These are phyloP conservation scores for Porcisia hertigi DNA, from an alignment of 208 protist species.

Conservation along the genomic window DNA sequence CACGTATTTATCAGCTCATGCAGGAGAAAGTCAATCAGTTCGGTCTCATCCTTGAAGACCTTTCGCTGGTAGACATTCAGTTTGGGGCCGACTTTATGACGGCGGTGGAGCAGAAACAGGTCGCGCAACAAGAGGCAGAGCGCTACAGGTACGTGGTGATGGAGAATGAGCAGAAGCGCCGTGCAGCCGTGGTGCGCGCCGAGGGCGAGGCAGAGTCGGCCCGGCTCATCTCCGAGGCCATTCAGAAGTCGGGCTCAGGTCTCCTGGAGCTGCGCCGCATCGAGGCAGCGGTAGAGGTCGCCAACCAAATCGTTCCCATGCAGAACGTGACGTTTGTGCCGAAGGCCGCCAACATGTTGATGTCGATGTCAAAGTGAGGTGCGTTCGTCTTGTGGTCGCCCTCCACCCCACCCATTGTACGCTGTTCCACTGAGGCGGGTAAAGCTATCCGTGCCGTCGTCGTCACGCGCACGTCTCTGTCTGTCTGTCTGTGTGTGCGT, in stretches of 20 bases:
- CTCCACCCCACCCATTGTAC: not conserved
- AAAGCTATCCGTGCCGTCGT: too few species aligned
- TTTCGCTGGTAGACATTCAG: conserved; percentile 97
- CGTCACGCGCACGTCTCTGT: too few species aligned
- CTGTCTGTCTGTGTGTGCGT: too few species aligned
- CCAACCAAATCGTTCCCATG: conserved; percentile 81
- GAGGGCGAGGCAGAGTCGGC: conserved; percentile 95
- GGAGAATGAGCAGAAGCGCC: conserved; percentile 94
- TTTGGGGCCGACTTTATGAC: conserved; percentile 96
- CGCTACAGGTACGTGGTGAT: conserved; percentile 95
- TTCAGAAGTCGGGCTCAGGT: conserved; percentile 75
- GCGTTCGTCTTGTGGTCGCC: not conserved
- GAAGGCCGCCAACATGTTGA: conserved; percentile 60
- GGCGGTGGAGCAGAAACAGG: conserved; percentile 97
- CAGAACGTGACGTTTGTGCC: conserved; percentile 89
- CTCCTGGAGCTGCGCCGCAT: conserved; percentile 95
- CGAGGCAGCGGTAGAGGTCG: conserved; percentile 96
- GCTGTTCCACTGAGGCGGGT: not conserved
- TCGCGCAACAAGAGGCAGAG: conserved; percentile 98
- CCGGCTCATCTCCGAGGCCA: conserved; percentile 90
- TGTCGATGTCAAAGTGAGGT: conserved; percentile 47
- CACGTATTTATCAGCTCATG: conserved; percentile 93
- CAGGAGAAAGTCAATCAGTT: conserved; percentile 97
- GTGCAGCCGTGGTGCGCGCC: conserved; percentile 92
- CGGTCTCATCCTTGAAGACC: conserved; percentile 96